Evolutionary conservation across 345 rosid species (phyloP), one percentile per base, ranked within the genome.

Genomic region (Sonneratia alba): DNA sequence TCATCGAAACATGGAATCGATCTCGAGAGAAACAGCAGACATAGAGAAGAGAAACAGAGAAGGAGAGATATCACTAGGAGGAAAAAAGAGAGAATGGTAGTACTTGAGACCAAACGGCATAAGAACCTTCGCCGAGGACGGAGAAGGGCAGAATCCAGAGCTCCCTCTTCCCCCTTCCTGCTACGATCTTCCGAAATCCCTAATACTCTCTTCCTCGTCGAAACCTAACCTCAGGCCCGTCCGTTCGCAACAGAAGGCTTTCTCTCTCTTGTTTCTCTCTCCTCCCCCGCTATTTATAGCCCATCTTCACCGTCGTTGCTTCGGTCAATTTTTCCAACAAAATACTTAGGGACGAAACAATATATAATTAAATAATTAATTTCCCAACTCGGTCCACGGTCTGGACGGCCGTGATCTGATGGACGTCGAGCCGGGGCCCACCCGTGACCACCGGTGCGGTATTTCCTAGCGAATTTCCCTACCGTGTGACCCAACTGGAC

Each of bases 71-170:
- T 47, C 51, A 47, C 0, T 13, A 47, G 51, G 2, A 8, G 51
- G 15, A 10, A 47, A 47, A 47, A 37, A 48, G 70, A 42, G 11
- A 47, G 61, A 9, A 59, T 16, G 63, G 19, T 42, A 92, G 19
- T 42, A 92, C 96, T 92, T 80, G 87, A 87, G 70, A 88, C 82
- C 80, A 85, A 86, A 68, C 85, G 89, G 98, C 91, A 85, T 79
- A 85, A 79, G 79, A 78, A 87, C 91, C 95, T 97, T 79, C 93
- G 85, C 88, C 72, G 77, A 80, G 88, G 91, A 89, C 91, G 98
- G 91, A 72, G 79, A 79, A 74, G 78, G 78, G 75, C 67, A 72
- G 89, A 83, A 88, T 85, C 91, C 90, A 87, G 86, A 83, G 88
- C 82, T 83, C 86, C 76, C 76, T 47, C 51, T 47, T 47, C 51